phyloP scores from a whole-genome alignment of 768 basidiomycete genomes.

The Leccinellum luteum region DNA sequence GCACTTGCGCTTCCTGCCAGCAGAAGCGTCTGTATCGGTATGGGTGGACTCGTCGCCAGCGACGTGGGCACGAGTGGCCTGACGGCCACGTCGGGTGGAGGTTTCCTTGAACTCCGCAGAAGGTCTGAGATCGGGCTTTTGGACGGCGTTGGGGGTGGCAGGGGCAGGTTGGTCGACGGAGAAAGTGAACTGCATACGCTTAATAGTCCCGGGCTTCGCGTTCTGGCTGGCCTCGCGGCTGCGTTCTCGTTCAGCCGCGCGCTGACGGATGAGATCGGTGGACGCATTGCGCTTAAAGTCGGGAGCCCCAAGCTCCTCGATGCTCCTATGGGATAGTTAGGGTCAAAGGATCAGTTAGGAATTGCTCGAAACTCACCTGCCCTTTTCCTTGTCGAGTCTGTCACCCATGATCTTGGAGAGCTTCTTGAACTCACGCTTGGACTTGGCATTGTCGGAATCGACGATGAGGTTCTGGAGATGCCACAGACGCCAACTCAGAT shows the following conservation, averaged over 20 bases:
- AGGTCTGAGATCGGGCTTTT: slow-evolving; percentile 67
- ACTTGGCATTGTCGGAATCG: slow-evolving; percentile 83
- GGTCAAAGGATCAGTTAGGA: slow-evolving; percentile 2
- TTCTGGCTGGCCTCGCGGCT: slow-evolving; percentile 66
- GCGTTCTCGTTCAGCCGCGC: slow-evolving; percentile 80
- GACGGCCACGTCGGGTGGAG: slow-evolving; percentile 37
- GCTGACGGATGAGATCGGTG: slow-evolving; percentile 75
- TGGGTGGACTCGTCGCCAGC: slow-evolving; percentile 26
- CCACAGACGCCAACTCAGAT: slow-evolving; percentile 91
- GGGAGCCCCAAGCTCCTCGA: slow-evolving; percentile 81
- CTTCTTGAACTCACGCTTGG: slow-evolving; percentile 88
- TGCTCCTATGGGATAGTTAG: slow-evolving; percentile 55
- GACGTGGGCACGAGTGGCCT: slow-evolving; percentile 37
- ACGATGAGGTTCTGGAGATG: slow-evolving; percentile 90
- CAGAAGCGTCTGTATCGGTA: slow-evolving; percentile 22
- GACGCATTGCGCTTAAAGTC: slow-evolving; percentile 80
- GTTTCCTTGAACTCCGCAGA: slow-evolving; percentile 62
- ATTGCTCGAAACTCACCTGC: slow-evolving; percentile 53
- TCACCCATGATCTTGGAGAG: slow-evolving; percentile 87
- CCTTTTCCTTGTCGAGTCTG: slow-evolving; percentile 91
- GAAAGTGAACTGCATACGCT: slow-evolving; percentile 90
- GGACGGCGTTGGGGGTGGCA: slow-evolving; percentile 43
- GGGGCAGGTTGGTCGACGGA: slow-evolving; percentile 70
- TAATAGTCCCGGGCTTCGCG: slow-evolving; percentile 67
- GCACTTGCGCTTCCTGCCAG: slow-evolving; percentile 28